Evolutionary conservation across 2,329 filamentous ascomycete genomes (phyloP).

Genomic region (Penicillium sp.): DNA sequence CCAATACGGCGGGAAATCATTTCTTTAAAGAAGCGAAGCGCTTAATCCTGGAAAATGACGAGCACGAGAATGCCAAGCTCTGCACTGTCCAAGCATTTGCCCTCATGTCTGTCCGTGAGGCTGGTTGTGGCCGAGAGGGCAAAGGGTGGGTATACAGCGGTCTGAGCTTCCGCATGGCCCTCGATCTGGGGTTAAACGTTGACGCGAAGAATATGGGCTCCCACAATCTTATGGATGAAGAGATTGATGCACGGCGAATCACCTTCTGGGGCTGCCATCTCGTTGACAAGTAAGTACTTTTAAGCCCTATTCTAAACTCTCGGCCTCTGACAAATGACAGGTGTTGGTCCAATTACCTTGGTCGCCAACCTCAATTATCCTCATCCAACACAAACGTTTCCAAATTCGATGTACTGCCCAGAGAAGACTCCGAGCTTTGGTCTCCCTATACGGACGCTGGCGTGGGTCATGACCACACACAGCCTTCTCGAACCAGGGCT

Average conservation of each 20-base stretch:
- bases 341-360: slow-evolving; percentile 96
- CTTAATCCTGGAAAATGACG: slow-evolving; percentile 84
- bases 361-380: slow-evolving; percentile 83
- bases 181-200: slow-evolving; percentile 88
- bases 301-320: not conserved
- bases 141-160: slow-evolving; percentile 98
- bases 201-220: slow-evolving; percentile 69
- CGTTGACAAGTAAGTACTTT: slow-evolving; percentile 75
- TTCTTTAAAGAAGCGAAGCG: slow-evolving; percentile 95
- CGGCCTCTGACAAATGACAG: slow-evolving; percentile 37
- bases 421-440: slow-evolving; percentile 85
- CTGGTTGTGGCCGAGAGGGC: slow-evolving; percentile 88
- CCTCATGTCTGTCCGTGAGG: slow-evolving; percentile 94
- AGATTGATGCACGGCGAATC: slow-evolving; percentile 84
- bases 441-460: slow-evolving; percentile 85
- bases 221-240: slow-evolving; percentile 71
- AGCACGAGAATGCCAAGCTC: slow-evolving; percentile 85
- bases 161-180: slow-evolving; percentile 97
- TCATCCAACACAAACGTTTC: slow-evolving; percentile 78
- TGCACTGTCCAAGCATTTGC: slow-evolving; percentile 92
- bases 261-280: slow-evolving; percentile 98
- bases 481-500: slow-evolving; percentile 80
- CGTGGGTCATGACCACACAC: slow-evolving; percentile 69
- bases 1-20: slow-evolving; percentile 86
- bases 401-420: slow-evolving; percentile 87